These are phyloP conservation scores for Blastobotrys malaysiensis DNA, from an alignment of 1,139 yeast species.

Conservation along the genomic window DNA sequence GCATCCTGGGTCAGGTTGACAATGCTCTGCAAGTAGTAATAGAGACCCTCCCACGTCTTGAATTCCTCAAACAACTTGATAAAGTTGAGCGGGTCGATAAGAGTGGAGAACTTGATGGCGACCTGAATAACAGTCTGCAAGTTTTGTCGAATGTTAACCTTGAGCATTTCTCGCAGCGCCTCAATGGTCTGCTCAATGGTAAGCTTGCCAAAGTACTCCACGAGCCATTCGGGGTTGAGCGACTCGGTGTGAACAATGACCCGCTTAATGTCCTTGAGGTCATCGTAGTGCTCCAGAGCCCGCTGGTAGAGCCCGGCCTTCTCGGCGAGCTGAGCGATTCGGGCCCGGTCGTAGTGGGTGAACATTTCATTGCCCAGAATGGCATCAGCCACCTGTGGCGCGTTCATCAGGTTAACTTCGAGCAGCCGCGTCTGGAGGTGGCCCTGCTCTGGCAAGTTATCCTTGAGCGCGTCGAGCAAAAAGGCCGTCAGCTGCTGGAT, in stretches of 20 bases:
- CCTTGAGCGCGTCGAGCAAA: slow-evolving; percentile 89
- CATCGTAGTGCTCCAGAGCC: slow-evolving; percentile 93
- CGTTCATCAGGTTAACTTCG: slow-evolving; percentile 88
- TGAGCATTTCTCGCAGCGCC: slow-evolving; percentile 80
- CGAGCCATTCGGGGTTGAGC: slow-evolving; percentile 91
- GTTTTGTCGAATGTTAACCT: slow-evolving; percentile 77
- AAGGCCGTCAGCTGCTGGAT: slow-evolving; percentile 99
- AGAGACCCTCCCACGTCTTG: slow-evolving; percentile 88
- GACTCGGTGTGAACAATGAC: slow-evolving; percentile 84
- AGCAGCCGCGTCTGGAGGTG: slow-evolving; percentile 91
- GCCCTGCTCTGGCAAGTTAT: slow-evolving; percentile 91
- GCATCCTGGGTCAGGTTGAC: slow-evolving; percentile 92
- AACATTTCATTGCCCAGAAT: slow-evolving; percentile 94
- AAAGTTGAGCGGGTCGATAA: slow-evolving; percentile 79
- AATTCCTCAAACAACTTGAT: slow-evolving; percentile 90
- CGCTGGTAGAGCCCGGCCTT: slow-evolving; percentile 91
- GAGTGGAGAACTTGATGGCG: slow-evolving; percentile 92
- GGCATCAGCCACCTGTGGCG: slow-evolving; percentile 99
- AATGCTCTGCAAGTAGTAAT: slow-evolving; percentile 86
- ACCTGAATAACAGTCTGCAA: slow-evolving; percentile 93
- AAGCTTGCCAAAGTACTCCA: slow-evolving; percentile 85
- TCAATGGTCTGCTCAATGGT: slow-evolving; percentile 91
- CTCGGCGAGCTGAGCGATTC: slow-evolving; percentile 88
- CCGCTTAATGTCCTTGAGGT: slow-evolving; percentile 90
- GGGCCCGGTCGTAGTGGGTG: slow-evolving; percentile 90